phyloP scores from a whole-genome alignment of 306 rosid species.

The Hippophae tibetana region DNA sequence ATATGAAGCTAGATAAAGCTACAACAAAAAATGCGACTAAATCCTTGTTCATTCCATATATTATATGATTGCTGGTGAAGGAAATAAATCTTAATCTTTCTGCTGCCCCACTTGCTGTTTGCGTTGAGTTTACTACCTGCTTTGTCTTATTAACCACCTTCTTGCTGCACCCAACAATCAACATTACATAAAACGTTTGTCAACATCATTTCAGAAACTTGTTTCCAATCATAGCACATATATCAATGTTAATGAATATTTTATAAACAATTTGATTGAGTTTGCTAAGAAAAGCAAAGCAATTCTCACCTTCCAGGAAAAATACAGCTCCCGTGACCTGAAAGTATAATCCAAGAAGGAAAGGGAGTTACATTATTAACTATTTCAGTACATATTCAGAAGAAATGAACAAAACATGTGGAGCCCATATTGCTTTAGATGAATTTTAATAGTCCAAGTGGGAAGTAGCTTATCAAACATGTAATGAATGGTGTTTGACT shows the following conservation, averaged over 20 bases:
- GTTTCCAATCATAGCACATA: neutral
- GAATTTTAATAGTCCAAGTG: slow-evolving; percentile 7
- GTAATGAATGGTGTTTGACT: slow-evolving; percentile 15
- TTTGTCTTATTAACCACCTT: slow-evolving; percentile 40
- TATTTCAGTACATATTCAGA: neutral
- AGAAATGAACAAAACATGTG: slow-evolving; percentile 9
- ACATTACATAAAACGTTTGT: slow-evolving; percentile 3
- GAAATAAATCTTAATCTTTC: slow-evolving; percentile 29
- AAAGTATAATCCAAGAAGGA: slow-evolving; percentile 34
- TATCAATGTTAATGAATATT: no score
- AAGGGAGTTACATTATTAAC: neutral
- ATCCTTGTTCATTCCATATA: no score
- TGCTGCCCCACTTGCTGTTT: slow-evolving; percentile 39
- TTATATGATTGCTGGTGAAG: slow-evolving; percentile 2
- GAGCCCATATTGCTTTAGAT: slow-evolving; percentile 33
- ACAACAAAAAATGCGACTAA: no score
- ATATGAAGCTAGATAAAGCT: no score
- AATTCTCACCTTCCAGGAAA: slow-evolving; percentile 74
- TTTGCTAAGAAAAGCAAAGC: slow-evolving; percentile 4
- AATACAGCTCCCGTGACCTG: slow-evolving; percentile 82
- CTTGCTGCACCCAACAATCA: slow-evolving; percentile 44
- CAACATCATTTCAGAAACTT: slow-evolving; percentile 2
- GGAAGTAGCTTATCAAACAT: neutral
- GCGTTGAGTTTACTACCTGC: slow-evolving; percentile 51
- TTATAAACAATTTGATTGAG: no score